Conservation (phyloP, 2,329 filamentous ascomycete genomes). For the Colletotrichum tanaceti region DNA sequence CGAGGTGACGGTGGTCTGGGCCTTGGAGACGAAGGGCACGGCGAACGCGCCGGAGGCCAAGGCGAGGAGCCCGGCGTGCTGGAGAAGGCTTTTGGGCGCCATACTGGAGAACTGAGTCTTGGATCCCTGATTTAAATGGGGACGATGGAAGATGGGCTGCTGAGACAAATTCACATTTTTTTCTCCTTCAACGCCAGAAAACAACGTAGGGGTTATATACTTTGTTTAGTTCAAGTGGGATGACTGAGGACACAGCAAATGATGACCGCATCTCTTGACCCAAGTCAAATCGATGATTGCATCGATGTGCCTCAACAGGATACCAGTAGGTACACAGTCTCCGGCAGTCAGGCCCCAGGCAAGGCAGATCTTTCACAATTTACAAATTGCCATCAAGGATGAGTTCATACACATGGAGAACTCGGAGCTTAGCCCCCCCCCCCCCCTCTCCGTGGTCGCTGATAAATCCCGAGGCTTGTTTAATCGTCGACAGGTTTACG, state of each 20-base stretch:
- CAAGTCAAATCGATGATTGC: not conserved
- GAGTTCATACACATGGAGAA: not conserved
- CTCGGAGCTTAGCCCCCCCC: not conserved
- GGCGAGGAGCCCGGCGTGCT: constrained; percentile 40
- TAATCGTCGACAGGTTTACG: not conserved
- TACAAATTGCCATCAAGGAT: not conserved
- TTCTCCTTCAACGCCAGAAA: constrained; percentile 8
- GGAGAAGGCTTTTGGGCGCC: constrained; percentile 22
- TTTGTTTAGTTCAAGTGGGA: not conserved
- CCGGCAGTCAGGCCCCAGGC: too few species aligned
- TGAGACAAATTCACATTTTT: too few species aligned
- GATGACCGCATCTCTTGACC: not conserved
- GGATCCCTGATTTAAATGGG: not conserved
- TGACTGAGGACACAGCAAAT: not conserved
- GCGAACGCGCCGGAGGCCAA: constrained; percentile 44
- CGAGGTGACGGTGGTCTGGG: constrained; percentile 52
- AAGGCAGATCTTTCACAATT: not conserved
- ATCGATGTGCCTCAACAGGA: not conserved
- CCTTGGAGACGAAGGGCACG: constrained; percentile 50
- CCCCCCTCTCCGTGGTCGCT: not conserved
- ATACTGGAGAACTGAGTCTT: not conserved
- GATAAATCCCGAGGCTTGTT: not conserved
- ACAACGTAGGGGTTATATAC: constrained; percentile 16
- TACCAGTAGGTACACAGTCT: too few species aligned
- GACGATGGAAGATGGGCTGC: not conserved